Percentiles rank a stretch among this genome's conserved stretches.
These are phyloP conservation scores for Silene latifolia DNA, from an alignment of 148 eudicot genomes.

Conservation along the genomic window DNA sequence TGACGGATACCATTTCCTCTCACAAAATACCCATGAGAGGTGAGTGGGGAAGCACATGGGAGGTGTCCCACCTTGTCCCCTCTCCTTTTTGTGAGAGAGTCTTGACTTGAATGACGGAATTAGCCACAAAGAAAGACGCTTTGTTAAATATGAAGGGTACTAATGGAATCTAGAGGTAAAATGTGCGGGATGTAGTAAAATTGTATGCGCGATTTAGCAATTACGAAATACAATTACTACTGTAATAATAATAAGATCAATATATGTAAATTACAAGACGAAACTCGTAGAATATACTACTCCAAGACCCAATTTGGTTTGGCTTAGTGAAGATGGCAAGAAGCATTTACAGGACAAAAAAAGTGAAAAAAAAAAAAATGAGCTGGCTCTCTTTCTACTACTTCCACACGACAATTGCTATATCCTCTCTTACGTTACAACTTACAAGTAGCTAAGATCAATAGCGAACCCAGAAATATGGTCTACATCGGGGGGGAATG, in stretches of 20 bases:
- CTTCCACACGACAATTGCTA: conserved; percentile 16
- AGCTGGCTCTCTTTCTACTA: background rate
- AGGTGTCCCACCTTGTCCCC: too few species aligned
- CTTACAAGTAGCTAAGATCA: conserved; percentile 5
- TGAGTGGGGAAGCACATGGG: too few species aligned
- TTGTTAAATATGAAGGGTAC: too few species aligned
- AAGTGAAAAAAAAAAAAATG: background rate
- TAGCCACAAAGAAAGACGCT: too few species aligned
- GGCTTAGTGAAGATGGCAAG: conserved; percentile 7
- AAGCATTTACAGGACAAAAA: conserved; percentile 25
- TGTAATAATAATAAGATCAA: background rate
- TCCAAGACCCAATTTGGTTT: conserved; percentile 22
- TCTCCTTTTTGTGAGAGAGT: too few species aligned
- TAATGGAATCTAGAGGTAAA: too few species aligned
- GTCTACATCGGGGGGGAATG: background rate
- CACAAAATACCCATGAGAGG: too few species aligned
- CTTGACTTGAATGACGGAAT: too few species aligned
- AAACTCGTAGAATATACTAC: background rate
- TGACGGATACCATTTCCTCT: too few species aligned
- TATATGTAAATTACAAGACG: conserved; percentile 13
- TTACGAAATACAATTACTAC: background rate
- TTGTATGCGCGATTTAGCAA: too few species aligned
- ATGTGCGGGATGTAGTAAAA: too few species aligned
- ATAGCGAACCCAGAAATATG: conserved; percentile 7
- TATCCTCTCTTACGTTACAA: conserved; percentile 18